A percentile compares a stretch with the other conserved stretches of the same genome.
Evolutionary conservation across 495 filamentous ascomycete species (phyloP).

Genomic region (Aspergillus homomorphus): DNA sequence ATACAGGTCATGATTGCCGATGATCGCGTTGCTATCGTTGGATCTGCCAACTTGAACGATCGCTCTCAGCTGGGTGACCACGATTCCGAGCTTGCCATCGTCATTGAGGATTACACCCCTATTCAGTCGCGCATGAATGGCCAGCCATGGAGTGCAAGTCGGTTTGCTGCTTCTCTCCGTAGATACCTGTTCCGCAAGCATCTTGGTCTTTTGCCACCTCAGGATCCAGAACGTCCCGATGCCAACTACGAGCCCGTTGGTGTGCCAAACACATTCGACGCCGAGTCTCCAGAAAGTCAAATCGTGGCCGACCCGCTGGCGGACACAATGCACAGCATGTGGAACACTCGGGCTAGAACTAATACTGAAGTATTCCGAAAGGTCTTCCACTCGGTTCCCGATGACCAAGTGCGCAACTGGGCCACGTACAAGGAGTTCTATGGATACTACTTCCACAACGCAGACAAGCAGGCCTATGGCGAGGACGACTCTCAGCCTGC

Average conservation of each 20-base stretch:
- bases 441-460: slow-evolving; percentile 64
- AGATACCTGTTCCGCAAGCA: slow-evolving; percentile 89
- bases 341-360: slow-evolving; percentile 66
- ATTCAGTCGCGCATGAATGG: slow-evolving; percentile 72
- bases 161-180: slow-evolving; percentile 81
- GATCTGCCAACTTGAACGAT: slow-evolving; percentile 93
- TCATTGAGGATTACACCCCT: slow-evolving; percentile 73
- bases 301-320: slow-evolving; percentile 74
- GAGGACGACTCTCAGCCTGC: slow-evolving; percentile 40
- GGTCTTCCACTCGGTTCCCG: slow-evolving; percentile 85
- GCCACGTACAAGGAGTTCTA: slow-evolving; percentile 82
- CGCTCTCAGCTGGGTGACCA: slow-evolving; percentile 85
- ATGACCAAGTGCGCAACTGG: slow-evolving; percentile 79
- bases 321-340: slow-evolving; percentile 62
- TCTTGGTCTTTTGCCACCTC: slow-evolving; percentile 74
- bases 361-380: slow-evolving; percentile 86
- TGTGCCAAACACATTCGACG: slow-evolving; percentile 76
- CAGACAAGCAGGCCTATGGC: slow-evolving; percentile 44
- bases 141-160: slow-evolving; percentile 62
- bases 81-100: slow-evolving; percentile 79
- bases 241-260: slow-evolving; percentile 76
- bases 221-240: slow-evolving; percentile 60
- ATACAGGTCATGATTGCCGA: slow-evolving; percentile 79
- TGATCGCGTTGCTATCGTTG: slow-evolving; percentile 83
- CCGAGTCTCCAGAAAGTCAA: slow-evolving; percentile 68